Evolutionary conservation across 805 yeast species (phyloP), one percentile per base, ranked within the genome.

Genomic region (Metschnikowia aberdeeniae): DNA sequence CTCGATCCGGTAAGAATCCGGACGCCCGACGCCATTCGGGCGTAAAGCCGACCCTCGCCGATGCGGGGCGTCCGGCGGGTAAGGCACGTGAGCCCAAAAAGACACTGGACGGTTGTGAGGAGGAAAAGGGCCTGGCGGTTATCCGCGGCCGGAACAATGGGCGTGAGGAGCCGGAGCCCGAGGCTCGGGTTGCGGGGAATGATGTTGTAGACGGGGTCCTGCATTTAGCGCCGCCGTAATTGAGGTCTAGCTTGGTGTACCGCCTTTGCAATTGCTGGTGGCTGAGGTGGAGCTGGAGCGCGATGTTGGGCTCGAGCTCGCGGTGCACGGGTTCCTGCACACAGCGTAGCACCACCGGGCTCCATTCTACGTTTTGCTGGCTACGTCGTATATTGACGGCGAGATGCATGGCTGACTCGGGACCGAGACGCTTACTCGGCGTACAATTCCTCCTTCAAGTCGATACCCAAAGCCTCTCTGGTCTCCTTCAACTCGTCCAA

Each of bases 401-500:
- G 26, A 22, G 24, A 22, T 22, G 26, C 26, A 22, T 22, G 26
- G 26, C 14, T 12, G 14, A 13, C 32, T 29, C 13, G 13, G 7
- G 13, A 3, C 5, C 34, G 34, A 13, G 22, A 32, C 22, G 20
- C 7, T 34, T 47, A 46, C 46, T 61, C 63, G 54, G 67, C 63
- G 55, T 64, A 89, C 62, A 90, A 77, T 60, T 87, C 96, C 75
- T 90, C 97, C 76, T 87, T 87, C 67, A 90, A 80, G 58, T 92
- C 92, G 66, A 90, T 78, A 58, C 97, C 98, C 61, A 93, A 80
- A 69, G 90, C 96, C 67, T 84, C 78, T 77, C 97, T 89, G 55
- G 88, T 80, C 50, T 81, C 93, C 75, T 87, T 87, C 66, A 93
- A 82, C 71, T 92, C 99, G 50, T 87, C 96, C 59, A 93, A 82